Evolutionary conservation across 1,284 basidiomycete species (phyloP), one percentile per base, ranked within the genome.

Genomic region (Cryptococcus sp.): DNA sequence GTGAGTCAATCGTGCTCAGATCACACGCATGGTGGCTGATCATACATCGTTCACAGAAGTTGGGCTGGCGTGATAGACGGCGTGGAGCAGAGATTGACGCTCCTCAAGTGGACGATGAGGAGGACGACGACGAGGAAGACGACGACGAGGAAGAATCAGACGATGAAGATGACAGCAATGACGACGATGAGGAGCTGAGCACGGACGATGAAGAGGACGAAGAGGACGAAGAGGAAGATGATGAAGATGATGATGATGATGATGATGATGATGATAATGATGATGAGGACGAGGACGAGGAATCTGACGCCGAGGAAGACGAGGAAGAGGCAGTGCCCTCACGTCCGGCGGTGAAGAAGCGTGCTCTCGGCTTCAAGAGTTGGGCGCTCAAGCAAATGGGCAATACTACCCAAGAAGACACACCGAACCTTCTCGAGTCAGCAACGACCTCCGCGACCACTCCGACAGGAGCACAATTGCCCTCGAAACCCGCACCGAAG

Each of bases 321-420:
- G 68, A 56, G 20, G 70, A 59, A 3, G 65, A 64, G 2, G 65
- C 62, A 3, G 58, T 59, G 2, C 62, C 55, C 5, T 39, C 56
- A 58, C 52, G 48, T 5, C 57, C 63, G 25, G 62, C 65, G 3
- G 66, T 42, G 43, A 66, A 71, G 60, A 71, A 71, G 61, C 62
- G 83, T 80, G 77, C 77, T 17, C 67, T 82, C 4, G 84, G 83
- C 7, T 94, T 93, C 83, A 93, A 93, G 72, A 82, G 85, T 46
- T 94, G 92, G 91, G 92, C 91, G 0, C 76, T 86, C 65, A 84
- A 87, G 54, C 90, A 93, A 42, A 76, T 78, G 68, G 76, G 72
- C 22, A 72, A 75, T 38, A 38, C 66, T 5, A 58, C 64, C 4
- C 61, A 62, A 0, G 46, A 56, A 6, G 54, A 57, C n/a, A 47